Evolutionary conservation across 495 filamentous ascomycete species (phyloP), one percentile per base, ranked within the genome.

Genomic region (Neurospora sp.): DNA sequence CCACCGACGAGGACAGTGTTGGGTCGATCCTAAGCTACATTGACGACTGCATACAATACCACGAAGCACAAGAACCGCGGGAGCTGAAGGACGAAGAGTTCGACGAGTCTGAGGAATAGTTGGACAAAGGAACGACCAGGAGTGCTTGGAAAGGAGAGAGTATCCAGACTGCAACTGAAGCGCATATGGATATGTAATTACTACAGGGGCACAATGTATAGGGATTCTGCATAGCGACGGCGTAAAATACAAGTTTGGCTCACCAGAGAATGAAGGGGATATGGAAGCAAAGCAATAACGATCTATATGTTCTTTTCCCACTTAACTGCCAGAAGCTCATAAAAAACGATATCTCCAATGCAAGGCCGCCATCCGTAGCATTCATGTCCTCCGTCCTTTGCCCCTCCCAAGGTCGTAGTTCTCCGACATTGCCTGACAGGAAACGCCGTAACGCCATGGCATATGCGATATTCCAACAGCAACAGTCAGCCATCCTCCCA

Each of bases 41-140:
- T 76, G 96, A 99, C 74, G 94, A 99, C 84, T 91, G 92, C 6
- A 94, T 97, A 75, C 96, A 98, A 75, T 99, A 89, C 81, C 94
- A 97, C 78, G 96, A 99, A 77, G 94, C 96, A 14, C 96, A 98
- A 79, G 96, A 99, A 79, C 96, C 96, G 1, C 89, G 87, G 78
- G 96, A 97, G 79, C 89, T 95, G 27, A 88, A 88, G 23, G 94
- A 97, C 72, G 91, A 91, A 69, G 87, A 92, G 69, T 86, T 88
- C 44, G 90, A 93, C 38, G 89, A 87, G 62, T 85, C 87, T 70
- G 90, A 92, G 44, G 73, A 62, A 74, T 48, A 40, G 39, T 5
- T 10, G 39, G 69, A 35, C 73, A 23, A 48, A 42, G 39, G 48
- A 37, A 35, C 27, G 3, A 16, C 9, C 4, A 1, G 27, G 14